Base-by-base conservation (phyloP, 2,329 filamentous ascomycete species). In the Lachnellula willkommii region DNA sequence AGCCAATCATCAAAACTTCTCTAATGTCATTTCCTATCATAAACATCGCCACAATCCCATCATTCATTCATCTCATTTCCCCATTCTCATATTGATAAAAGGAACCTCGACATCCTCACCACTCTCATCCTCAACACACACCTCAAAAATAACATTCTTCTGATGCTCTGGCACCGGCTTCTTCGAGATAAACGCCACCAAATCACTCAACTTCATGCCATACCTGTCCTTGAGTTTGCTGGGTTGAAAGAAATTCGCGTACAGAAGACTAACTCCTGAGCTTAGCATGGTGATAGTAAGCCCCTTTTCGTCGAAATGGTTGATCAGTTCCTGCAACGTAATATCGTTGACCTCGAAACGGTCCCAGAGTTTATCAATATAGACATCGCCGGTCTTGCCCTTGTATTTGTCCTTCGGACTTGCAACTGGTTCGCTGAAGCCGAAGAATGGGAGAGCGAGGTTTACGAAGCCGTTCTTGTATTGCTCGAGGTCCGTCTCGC, bases 391-490 rank as follows among this genome's bases (percentile, higher is more conserved):
- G 43, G 89, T 75, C 52, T 86, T 87, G 22, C 90, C 88, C 69
- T 85, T 77, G 75, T 97, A 99, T 67, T 84, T 89, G 62, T 93
- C 89, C 81, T 96, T 97, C 32, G 92, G 90, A 65, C 90, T 96
- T 5, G 86, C 85, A 66, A 99, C 95, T 2, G 94, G 94, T 75
- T 99, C 94, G 68, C 90, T 95, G 81, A 99, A 99, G 40, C 93
- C 93, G 66, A 99, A 96, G 81, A 99, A 97, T 1, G 94, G 94
- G 61, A 99, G 77, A 1, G 94, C 94, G 64, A 99, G 76, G 75
- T 99, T 99, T 75, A 97, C 81, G 73, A 99, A 99, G 15, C 94
- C 94, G 70, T 99, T 99, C 83, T 97, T 97, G 85, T 95, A 99
- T 74, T 97, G 89, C 75, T 97, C 94, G 62, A 96, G 87, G 65